Conservation (phyloP, 2,329 filamentous ascomycete genomes). For the Colletotrichum graminicola region DNA sequence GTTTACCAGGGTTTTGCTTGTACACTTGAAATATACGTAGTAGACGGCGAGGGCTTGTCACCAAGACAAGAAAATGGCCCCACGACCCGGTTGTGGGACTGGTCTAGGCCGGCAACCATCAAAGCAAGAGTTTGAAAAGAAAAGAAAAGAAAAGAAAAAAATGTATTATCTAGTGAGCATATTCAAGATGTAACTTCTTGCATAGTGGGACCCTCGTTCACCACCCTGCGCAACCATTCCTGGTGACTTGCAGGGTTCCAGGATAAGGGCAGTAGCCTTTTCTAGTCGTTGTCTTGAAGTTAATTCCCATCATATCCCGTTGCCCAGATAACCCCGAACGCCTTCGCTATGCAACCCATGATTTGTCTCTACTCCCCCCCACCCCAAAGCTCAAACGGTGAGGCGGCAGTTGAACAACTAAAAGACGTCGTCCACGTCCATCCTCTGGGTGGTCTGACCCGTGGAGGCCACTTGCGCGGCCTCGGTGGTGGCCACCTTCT, state of each 20-base stretch:
- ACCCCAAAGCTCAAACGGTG: constrained; percentile 18
- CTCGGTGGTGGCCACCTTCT: constrained; percentile 51
- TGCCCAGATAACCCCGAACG: constrained; percentile 44
- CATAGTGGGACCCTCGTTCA: constrained; percentile 13
- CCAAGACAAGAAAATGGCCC: constrained; percentile 26
- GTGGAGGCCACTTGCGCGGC: constrained; percentile 53
- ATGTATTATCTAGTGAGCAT: constrained; percentile 42
- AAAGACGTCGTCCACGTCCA: constrained; percentile 61
- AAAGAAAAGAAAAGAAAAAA: constrained; percentile 34
- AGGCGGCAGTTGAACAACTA: not conserved
- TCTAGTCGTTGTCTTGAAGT: not conserved
- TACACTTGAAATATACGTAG: constrained; percentile 35
- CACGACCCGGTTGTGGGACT: not conserved
- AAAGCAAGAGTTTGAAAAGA: constrained; percentile 19
- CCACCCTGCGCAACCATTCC: not conserved
- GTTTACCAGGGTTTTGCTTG: constrained; percentile 47
- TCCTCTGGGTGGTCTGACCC: constrained; percentile 52
- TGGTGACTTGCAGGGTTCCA: not conserved
- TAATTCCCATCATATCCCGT: not conserved
- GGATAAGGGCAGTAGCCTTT: not conserved
- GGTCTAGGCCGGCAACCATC: constrained; percentile 7
- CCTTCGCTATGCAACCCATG: constrained; percentile 46
- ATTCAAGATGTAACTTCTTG: constrained; percentile 41
- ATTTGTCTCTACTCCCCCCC: not conserved
- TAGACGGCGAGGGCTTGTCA: constrained; percentile 45